These are phyloP conservation scores for Vanderwaltozyma polyspora DNA, from an alignment of 805 yeast species.

Conservation along the genomic window DNA sequence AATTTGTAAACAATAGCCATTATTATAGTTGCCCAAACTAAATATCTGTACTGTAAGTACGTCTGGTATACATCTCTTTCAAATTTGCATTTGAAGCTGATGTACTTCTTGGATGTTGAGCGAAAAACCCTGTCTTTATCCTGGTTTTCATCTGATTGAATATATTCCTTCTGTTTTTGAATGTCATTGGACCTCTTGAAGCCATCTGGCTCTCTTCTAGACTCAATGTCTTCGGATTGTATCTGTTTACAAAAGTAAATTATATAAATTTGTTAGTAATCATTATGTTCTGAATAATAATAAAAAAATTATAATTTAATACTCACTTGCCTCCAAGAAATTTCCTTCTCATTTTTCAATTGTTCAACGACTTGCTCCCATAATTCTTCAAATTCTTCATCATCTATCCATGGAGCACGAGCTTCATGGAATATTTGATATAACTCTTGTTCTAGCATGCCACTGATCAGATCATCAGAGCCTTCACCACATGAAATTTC, in stretches of 20 bases:
- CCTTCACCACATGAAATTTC: constrained; percentile 46
- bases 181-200: constrained; percentile 29
- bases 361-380: constrained; percentile 58
- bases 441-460: constrained; percentile 39
- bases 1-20: constrained; percentile 13
- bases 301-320: constrained; percentile 6
- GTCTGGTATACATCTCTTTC: constrained; percentile 39
- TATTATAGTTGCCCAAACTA: constrained; percentile 7
- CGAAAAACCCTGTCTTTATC: constrained; percentile 48
- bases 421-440: constrained; percentile 38
- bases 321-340: constrained; percentile 69
- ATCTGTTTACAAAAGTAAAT: constrained; percentile 12
- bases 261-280: constrained; percentile 18
- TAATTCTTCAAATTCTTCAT: constrained; percentile 52
- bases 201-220: constrained; percentile 22
- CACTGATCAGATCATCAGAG: constrained; percentile 37
- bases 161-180: constrained; percentile 29
- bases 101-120: constrained; percentile 58
- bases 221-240: constrained; percentile 16
- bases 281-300: not conserved
- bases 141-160: constrained; percentile 22
- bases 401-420: constrained; percentile 28
- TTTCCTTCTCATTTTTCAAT: constrained; percentile 55
- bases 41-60: constrained; percentile 19
- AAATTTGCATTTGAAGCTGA: constrained; percentile 45